Conservation (phyloP, 139 green algal genomes). For the Chlamydomonas sp. region DNA sequence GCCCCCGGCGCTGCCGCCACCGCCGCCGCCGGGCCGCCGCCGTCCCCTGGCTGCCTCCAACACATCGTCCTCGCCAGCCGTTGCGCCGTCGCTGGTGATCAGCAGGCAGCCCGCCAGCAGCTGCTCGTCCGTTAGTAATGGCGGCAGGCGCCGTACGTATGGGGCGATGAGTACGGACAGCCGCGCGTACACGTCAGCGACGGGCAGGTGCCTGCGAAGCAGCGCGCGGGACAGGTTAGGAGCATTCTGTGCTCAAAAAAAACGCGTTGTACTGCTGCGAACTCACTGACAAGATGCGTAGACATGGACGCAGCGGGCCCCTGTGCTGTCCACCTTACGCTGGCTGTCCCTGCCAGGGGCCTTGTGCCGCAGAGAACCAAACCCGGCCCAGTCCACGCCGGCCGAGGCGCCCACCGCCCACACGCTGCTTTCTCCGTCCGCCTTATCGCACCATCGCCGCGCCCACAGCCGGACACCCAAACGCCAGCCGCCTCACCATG, state of each 20-base stretch:
- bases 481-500: too few relatives aligned
- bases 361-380: too few relatives aligned
- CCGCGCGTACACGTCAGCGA: constrained; percentile 77
- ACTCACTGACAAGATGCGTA: too few relatives aligned
- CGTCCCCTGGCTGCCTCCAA: background rate
- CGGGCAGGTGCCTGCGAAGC: constrained; percentile 50
- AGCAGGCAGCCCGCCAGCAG: constrained; percentile 46
- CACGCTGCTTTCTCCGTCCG: too few relatives aligned
- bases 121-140: constrained; percentile 20
- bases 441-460: too few relatives aligned
- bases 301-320: too few relatives aligned
- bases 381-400: too few relatives aligned
- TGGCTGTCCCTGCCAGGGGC: too few relatives aligned
- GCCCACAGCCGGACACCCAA: too few relatives aligned
- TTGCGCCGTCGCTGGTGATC: background rate
- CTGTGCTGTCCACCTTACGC: too few relatives aligned
- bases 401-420: too few relatives aligned
- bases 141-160: constrained; percentile 8
- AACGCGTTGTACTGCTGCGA: background rate
- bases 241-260: background rate
- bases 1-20: background rate
- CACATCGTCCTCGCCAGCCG: background rate
- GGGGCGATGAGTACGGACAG: constrained; percentile 66
- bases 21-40: background rate
- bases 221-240: background rate